Evolutionary conservation across 2,329 filamentous ascomycete genomes (phyloP), one percentile per base, ranked within the genome.

Genomic region (Venturia pyrina): DNA sequence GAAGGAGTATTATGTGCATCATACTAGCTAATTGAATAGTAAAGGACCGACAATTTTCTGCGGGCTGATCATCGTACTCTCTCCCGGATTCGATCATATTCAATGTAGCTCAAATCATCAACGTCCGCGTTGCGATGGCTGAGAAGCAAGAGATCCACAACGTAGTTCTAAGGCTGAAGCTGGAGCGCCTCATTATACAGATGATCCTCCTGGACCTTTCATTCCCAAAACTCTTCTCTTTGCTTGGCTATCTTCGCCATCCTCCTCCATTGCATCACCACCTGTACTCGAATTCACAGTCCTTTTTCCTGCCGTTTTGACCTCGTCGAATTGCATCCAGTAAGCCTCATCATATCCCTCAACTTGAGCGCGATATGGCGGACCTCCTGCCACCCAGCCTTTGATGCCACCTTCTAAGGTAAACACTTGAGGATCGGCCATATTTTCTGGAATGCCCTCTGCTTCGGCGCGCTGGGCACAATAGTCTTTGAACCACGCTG

Each of bases 401-500:
- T 68, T 68, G 66, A 68, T 68, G 28, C 67, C 67, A 19, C 66
- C 67, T 62, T 68, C 67, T 28, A 68, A 62, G 10, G 50, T 61
- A 34, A 61, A 68, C 40, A 65, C 60, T 15, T 65, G 60, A 34
- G 65, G 65, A 60, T 66, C 64, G 8, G 57, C 57, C 64, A 66
- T 62, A 17, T 17, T 65, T 57, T 68, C 66, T 46, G 62, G 67
- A 19, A 64, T 44, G 8, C 53, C 66, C 15, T 67, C 66, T 46
- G 40, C 46, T 63, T 28, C 21, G 53, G 17, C 56, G 34, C 65
- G 66, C 32, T 43, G n/a, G 13, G 44, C 46, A 11, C 67, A 57
- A 34, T 68, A 68, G 11, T 68, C 66, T 19, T 60, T 56, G 48
- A 76, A 77, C 75, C 74, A 76, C 0, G 67, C 71, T 8, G 75